phyloP scores from a whole-genome alignment of 192 early-diverging fungal genomes.

The Entomortierella beljakovae region DNA sequence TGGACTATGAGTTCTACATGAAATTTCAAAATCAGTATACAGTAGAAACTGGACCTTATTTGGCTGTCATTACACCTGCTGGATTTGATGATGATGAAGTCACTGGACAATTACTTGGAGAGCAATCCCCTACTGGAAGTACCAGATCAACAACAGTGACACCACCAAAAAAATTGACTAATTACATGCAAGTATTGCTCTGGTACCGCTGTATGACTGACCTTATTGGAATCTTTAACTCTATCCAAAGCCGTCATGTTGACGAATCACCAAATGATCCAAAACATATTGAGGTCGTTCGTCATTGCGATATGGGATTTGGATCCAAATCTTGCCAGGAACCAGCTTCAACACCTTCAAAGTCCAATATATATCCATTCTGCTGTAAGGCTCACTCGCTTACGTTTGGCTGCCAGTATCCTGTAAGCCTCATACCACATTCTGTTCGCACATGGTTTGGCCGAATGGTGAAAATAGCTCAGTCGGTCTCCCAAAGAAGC shows the following conservation, averaged over 20 bases:
- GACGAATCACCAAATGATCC: neutral
- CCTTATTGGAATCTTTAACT: slow-evolving; percentile 35
- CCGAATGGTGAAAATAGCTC: slow-evolving; percentile 20
- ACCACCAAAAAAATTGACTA: slow-evolving; percentile 21
- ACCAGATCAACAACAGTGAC: neutral
- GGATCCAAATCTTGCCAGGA: neutral
- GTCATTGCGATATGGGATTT: neutral
- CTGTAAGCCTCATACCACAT: slow-evolving; percentile 19
- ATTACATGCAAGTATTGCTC: slow-evolving; percentile 46
- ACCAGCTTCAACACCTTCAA: neutral
- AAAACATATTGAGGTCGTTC: neutral
- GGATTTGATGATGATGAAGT: slow-evolving; percentile 10
- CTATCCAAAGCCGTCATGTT: slow-evolving; percentile 21
- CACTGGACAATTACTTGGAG: neutral
- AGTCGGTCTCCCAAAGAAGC: slow-evolving; percentile 9
- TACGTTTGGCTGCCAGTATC: slow-evolving; percentile 22
- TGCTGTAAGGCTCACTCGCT: slow-evolving; percentile 50
- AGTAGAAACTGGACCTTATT: slow-evolving; percentile 27
- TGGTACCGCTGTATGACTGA: slow-evolving; percentile 46
- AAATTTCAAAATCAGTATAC: slow-evolving; percentile 10
- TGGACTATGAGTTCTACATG: slow-evolving; percentile 5
- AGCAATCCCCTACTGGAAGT: slow-evolving; percentile 4
- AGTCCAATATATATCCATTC: slow-evolving; percentile 23
- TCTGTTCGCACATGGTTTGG: slow-evolving; percentile 29
- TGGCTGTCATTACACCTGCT: slow-evolving; percentile 17